Conservation (phyloP, 2,329 filamentous ascomycete genomes). For the Penicillium brasilianum region DNA sequence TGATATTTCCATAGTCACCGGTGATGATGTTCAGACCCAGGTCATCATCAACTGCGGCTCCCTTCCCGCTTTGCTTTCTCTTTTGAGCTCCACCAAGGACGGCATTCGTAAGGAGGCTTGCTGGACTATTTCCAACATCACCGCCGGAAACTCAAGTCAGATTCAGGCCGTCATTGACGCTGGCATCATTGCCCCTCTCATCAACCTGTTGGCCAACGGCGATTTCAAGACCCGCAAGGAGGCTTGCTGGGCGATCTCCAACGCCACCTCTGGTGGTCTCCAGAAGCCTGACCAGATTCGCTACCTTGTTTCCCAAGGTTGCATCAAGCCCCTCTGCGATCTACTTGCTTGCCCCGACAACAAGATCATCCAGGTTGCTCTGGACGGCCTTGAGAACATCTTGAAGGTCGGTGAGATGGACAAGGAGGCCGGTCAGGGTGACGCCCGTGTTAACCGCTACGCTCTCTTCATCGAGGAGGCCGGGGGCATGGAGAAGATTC, state of each 20-base stretch:
- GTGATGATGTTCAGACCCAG: slow-evolving; percentile 97
- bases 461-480: slow-evolving; percentile 98
- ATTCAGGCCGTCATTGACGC: slow-evolving; percentile 97
- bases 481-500: slow-evolving; percentile 99
- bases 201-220: slow-evolving; percentile 93
- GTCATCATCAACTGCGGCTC: slow-evolving; percentile 99
- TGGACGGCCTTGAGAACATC: slow-evolving; percentile 98
- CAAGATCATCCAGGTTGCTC: slow-evolving; percentile 99
- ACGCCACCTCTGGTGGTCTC: slow-evolving; percentile 93
- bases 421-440: slow-evolving; percentile 75
- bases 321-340: slow-evolving; percentile 96
- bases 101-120: slow-evolving; percentile 99
- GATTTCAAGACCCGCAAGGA: slow-evolving; percentile 99
- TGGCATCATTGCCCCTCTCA: slow-evolving; percentile 94
- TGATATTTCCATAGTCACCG: slow-evolving; percentile 68
- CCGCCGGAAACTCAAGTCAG: slow-evolving; percentile 95
- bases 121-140: slow-evolving; percentile 99
- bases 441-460: slow-evolving; percentile 80
- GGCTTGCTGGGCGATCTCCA: slow-evolving; percentile 99
- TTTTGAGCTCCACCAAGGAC: slow-evolving; percentile 96
- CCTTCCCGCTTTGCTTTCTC: slow-evolving; percentile 86
- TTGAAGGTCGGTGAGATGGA: slow-evolving; percentile 99
- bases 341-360: slow-evolving; percentile 96
- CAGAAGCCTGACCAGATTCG: slow-evolving; percentile 99
- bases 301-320: slow-evolving; percentile 89